These are phyloP conservation scores for Pseudocercospora pini-densiflorae DNA, from an alignment of 2,329 filamentous ascomycete species.

Conservation along the genomic window DNA sequence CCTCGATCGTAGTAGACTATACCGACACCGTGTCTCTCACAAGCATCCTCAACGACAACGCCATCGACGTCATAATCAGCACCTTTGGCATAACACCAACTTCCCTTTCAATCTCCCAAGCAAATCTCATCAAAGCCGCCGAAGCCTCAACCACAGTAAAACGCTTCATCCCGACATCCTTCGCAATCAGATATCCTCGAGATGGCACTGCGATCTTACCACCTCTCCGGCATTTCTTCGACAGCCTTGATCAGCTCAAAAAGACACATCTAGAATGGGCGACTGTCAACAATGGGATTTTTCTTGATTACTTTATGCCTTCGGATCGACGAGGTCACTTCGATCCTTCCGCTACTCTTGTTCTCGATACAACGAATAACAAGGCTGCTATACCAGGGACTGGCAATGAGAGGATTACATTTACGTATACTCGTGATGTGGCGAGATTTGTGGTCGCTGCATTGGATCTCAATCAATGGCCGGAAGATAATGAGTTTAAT, in stretches of 20 bases:
- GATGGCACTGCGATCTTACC: not conserved
- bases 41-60: conserved; percentile 15
- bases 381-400: conserved; percentile 7
- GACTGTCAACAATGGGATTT: conserved; percentile 34
- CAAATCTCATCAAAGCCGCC: conserved; percentile 26
- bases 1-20: too few relatives aligned
- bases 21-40: too few relatives aligned
- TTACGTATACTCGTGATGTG: conserved; percentile 55
- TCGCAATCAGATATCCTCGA: not conserved
- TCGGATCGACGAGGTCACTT: conserved; percentile 24
- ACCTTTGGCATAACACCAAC: conserved; percentile 17
- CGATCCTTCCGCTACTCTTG: not conserved
- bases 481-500: conserved; percentile 40
- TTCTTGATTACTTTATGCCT: conserved; percentile 41
- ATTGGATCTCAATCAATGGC: conserved; percentile 49
- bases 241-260: conserved; percentile 24
- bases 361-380: conserved; percentile 14
- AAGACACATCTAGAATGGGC: conserved; percentile 37
- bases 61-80: conserved; percentile 27
- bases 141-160: conserved; percentile 9
- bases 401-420: conserved; percentile 23
- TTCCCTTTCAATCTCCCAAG: conserved; percentile 13
- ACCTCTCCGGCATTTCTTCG: conserved; percentile 14
- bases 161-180: conserved; percentile 25
- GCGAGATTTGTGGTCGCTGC: conserved; percentile 48